A percentile compares a stretch with the other conserved stretches of the same genome.
These are phyloP conservation scores for Solanum lycopersicoides DNA, from an alignment of 257 asterid genomes.

Conservation along the genomic window DNA sequence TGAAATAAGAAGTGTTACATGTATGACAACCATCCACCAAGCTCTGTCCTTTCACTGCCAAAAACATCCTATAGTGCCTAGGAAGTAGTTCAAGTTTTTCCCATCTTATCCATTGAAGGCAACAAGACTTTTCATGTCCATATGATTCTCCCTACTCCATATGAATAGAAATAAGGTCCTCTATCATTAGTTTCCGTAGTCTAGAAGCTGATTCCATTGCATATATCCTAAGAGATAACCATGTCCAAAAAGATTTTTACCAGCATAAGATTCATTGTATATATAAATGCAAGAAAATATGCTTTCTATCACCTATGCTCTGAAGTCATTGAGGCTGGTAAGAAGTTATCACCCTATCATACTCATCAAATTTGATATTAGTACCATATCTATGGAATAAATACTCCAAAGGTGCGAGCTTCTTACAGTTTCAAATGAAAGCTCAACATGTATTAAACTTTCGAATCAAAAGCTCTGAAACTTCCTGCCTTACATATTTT, in stretches of 20 bases:
- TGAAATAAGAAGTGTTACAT: no score
- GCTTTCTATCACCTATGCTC: conserved; percentile 47
- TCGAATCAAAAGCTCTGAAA: no score
- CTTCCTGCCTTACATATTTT: no score
- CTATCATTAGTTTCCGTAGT: conserved; percentile 67
- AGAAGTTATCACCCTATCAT: conserved; percentile 62
- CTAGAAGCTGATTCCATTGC: conserved; percentile 69
- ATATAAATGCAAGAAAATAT: neutral
- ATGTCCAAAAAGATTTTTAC: conserved; percentile 1
- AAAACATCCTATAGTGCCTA: neutral
- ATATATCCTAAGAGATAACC: conserved; percentile 42
- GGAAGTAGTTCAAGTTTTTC: conserved; percentile 34
- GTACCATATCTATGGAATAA: no score
- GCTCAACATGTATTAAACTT: no score
- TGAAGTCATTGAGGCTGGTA: conserved; percentile 44
- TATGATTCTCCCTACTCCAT: conserved; percentile 54
- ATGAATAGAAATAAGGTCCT: conserved; percentile 56
- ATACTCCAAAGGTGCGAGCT: no score
- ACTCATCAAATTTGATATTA: no score
- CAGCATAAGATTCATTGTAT: neutral
- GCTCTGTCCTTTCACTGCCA: neutral
- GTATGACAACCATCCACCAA: conserved; percentile 33
- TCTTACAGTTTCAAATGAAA: no score
- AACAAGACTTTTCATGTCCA: conserved; percentile 44
- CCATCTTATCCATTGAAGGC: conserved; percentile 54